These are phyloP conservation scores for Citrus unshiu DNA, from an alignment of 345 rosid genomes.

Conservation along the genomic window DNA sequence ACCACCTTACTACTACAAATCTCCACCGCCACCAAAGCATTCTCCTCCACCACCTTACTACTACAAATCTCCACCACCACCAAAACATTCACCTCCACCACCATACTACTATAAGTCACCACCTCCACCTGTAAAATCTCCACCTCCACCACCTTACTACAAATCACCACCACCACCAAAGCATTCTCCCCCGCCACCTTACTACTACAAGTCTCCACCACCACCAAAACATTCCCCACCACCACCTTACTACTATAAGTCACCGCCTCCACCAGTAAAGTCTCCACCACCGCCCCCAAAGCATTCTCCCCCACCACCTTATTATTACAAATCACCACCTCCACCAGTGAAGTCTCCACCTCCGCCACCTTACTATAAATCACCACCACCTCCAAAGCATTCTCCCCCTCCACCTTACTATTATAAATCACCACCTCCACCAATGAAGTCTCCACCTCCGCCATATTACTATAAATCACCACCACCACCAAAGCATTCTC, in stretches of 20 bases:
- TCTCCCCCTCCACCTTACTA: too few relatives aligned
- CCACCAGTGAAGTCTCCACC: too few relatives aligned
- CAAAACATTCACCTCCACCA: background rate
- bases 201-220: background rate
- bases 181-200: background rate
- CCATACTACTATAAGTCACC: slow-evolving; percentile 20
- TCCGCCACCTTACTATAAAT: too few relatives aligned
- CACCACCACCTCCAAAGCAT: background rate
- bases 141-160: too few relatives aligned
- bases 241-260: background rate
- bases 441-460: too few relatives aligned
- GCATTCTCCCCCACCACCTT: too few relatives aligned
- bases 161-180: background rate
- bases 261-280: background rate
- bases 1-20: too few relatives aligned
- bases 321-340: background rate
- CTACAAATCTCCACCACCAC: background rate
- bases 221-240: background rate
- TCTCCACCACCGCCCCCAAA: background rate
- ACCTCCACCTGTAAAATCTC: background rate
- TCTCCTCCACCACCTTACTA: too few relatives aligned
- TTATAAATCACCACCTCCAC: too few relatives aligned
- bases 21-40: too few relatives aligned
- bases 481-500: background rate
- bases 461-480: too few relatives aligned